Conservation (phyloP, 2,329 filamentous ascomycete species). For the Dothistroma septosporum region DNA sequence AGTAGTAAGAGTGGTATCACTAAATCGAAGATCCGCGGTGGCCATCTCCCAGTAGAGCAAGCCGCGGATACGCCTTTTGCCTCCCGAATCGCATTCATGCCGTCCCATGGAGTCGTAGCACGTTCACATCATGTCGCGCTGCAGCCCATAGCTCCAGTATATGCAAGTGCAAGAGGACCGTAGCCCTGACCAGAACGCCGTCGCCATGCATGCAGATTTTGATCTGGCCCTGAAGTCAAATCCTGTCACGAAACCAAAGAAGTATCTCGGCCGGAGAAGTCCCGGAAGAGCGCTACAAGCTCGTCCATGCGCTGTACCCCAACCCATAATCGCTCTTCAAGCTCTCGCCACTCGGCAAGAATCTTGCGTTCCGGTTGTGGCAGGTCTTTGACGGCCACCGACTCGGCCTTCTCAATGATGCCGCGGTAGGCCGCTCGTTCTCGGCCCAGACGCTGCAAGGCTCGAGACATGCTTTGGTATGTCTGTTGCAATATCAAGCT, state of each 20-base stretch:
- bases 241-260: constrained; percentile 19
- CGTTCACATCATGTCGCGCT: neutral
- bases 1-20: neutral
- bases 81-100: neutral
- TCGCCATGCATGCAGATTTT: constrained; percentile 7
- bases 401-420: constrained; percentile 75
- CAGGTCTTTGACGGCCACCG: constrained; percentile 79
- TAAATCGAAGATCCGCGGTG: neutral
- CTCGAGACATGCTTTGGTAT: constrained; percentile 86
- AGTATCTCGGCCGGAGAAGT: constrained; percentile 44
- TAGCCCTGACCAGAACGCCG: constrained; percentile 6
- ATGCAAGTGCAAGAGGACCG: constrained; percentile 5
- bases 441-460: constrained; percentile 72
- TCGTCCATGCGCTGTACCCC: constrained; percentile 81
- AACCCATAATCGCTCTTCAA: constrained; percentile 67
- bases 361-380: constrained; percentile 67
- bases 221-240: neutral
- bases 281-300: constrained; percentile 65
- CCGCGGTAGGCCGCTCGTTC: constrained; percentile 68
- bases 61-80: neutral
- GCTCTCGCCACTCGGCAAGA: constrained; percentile 59
- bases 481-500: constrained; percentile 70
- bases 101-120: constrained; percentile 5
- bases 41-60: neutral
- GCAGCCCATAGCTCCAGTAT: neutral